These are phyloP conservation scores for Quercus tomentella DNA, from an alignment of 331 rosid species.

Conservation along the genomic window DNA sequence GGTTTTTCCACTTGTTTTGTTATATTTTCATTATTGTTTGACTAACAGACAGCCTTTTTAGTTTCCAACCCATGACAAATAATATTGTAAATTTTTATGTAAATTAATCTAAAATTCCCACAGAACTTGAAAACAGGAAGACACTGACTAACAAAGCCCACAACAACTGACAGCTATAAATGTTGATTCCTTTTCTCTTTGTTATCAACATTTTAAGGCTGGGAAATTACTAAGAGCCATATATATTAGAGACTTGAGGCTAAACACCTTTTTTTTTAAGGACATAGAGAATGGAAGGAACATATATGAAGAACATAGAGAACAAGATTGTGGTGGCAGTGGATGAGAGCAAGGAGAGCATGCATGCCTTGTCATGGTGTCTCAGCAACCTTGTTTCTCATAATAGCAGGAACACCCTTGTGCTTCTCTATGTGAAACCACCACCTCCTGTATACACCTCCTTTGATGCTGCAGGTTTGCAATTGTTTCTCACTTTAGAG, in stretches of 20 bases:
- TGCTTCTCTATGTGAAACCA: constrained; percentile 76
- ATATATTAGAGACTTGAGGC: not conserved
- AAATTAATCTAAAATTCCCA: not conserved
- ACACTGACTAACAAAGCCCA: not conserved
- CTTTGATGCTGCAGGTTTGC: constrained; percentile 67
- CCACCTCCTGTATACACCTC: constrained; percentile 52
- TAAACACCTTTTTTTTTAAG: not conserved
- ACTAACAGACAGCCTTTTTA: not conserved
- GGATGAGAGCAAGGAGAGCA: constrained; percentile 87
- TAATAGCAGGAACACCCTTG: constrained; percentile 38
- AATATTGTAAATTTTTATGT: not conserved
- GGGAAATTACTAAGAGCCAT: constrained; percentile 2
- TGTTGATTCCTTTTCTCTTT: constrained; percentile 3
- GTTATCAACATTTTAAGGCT: constrained; percentile 31
- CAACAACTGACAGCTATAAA: constrained; percentile 17
- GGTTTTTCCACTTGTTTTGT: not conserved
- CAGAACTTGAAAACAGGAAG: not conserved
- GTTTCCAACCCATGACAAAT: too few relatives aligned
- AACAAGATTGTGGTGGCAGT: constrained; percentile 68
- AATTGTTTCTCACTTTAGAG: not conserved
- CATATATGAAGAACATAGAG: constrained; percentile 30
- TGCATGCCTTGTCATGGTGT: constrained; percentile 79
- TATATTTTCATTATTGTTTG: not conserved
- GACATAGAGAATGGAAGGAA: constrained; percentile 17
- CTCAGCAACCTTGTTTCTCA: constrained; percentile 48